Evolutionary conservation across 192 early-diverging fungal species (phyloP).

Genomic region (Ramicandelaber brevisporus): DNA sequence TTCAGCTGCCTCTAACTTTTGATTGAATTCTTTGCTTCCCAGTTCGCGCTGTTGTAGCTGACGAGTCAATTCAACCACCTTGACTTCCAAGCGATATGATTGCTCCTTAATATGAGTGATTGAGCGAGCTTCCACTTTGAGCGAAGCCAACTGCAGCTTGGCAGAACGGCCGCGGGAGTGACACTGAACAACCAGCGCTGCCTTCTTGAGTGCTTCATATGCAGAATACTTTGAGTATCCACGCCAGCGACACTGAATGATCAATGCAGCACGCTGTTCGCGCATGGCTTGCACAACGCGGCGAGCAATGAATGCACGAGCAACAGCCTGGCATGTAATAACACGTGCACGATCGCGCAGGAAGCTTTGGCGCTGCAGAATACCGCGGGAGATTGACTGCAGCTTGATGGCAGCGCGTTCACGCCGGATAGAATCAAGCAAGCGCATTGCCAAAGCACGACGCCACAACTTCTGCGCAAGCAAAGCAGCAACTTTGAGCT

Average conservation of each 20-base stretch:
- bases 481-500: slow-evolving; percentile 27
- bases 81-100: slow-evolving; percentile 82
- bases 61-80: slow-evolving; percentile 86
- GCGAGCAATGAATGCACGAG: slow-evolving; percentile 42
- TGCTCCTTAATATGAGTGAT: slow-evolving; percentile 83
- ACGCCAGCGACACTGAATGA: slow-evolving; percentile 51
- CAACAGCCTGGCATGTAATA: slow-evolving; percentile 32
- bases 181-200: slow-evolving; percentile 49
- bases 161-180: slow-evolving; percentile 50
- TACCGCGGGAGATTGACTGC: slow-evolving; percentile 46
- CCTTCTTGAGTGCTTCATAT: slow-evolving; percentile 24
- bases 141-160: slow-evolving; percentile 29
- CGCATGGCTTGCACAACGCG: slow-evolving; percentile 23
- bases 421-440: slow-evolving; percentile 24
- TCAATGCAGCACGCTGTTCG: slow-evolving; percentile 35
- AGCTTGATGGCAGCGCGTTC: slow-evolving; percentile 43
- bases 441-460: slow-evolving; percentile 24
- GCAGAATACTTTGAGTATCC: slow-evolving; percentile 30
- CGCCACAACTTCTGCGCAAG: slow-evolving; percentile 39
- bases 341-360: slow-evolving; percentile 17
- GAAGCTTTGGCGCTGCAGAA: slow-evolving; percentile 23
- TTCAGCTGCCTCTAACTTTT: no score
- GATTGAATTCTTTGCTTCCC: no score
- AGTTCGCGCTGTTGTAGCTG: no score
- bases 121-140: slow-evolving; percentile 67